Conservation (phyloP, 441 rosid species). For the Pelargonium cotyledonis region DNA sequence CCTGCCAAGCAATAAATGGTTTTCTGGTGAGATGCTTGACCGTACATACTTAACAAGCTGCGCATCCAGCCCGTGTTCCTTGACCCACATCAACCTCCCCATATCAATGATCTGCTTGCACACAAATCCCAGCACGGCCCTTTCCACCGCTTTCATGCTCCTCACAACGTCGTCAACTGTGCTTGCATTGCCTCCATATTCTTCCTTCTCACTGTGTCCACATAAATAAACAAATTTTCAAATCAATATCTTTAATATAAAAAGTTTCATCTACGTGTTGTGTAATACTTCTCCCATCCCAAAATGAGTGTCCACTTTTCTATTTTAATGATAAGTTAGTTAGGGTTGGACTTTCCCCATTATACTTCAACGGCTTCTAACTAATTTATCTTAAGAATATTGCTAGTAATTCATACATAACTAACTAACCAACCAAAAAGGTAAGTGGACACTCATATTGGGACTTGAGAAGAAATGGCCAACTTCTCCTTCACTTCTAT, state of each 20-base stretch:
- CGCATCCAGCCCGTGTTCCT: conserved; percentile 41
- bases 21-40: conserved; percentile 65
- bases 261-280: background rate
- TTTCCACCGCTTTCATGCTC: conserved; percentile 54
- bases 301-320: too few relatives aligned
- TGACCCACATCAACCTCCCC: conserved; percentile 71
- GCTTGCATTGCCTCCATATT: conserved; percentile 21
- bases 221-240: background rate
- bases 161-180: conserved; percentile 50
- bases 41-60: conserved; percentile 66
- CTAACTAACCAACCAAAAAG: too few relatives aligned
- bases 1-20: conserved; percentile 59
- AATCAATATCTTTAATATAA: background rate
- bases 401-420: too few relatives aligned
- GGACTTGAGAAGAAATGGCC: too few relatives aligned
- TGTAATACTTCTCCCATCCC: background rate
- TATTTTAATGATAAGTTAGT: too few relatives aligned
- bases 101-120: conserved; percentile 79
- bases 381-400: too few relatives aligned
- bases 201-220: conserved; percentile 36
- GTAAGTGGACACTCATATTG: too few relatives aligned
- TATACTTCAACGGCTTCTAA: too few relatives aligned
- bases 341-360: too few relatives aligned
- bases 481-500: too few relatives aligned
- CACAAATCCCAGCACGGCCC: conserved; percentile 73